These are phyloP conservation scores for Ilex asprella DNA, from an alignment of 257 asterid species.

Conservation along the genomic window DNA sequence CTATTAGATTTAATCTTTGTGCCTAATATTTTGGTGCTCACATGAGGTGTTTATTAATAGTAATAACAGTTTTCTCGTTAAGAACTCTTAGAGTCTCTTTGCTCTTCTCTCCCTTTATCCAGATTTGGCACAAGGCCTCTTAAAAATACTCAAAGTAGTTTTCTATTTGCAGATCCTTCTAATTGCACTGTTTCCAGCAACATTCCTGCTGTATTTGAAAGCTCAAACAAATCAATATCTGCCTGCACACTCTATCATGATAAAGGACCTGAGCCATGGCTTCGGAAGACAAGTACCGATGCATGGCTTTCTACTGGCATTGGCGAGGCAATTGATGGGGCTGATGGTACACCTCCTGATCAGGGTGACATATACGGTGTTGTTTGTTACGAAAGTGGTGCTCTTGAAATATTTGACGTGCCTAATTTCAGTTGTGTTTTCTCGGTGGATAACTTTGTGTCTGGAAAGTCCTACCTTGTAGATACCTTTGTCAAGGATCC, in stretches of 20 bases:
- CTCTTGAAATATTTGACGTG: conserved; percentile 83
- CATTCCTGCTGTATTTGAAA: conserved; percentile 60
- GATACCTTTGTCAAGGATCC: conserved; percentile 54
- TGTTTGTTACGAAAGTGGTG: conserved; percentile 72
- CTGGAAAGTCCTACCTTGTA: conserved; percentile 61
- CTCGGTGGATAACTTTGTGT: conserved; percentile 64
- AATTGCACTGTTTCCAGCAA: conserved; percentile 68
- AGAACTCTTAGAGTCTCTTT: background rate
- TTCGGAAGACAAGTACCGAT: conserved; percentile 90
- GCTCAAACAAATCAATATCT: conserved; percentile 51
- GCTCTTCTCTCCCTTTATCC: conserved; percentile 2
- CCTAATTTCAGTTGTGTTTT: conserved; percentile 76
- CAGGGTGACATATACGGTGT: conserved; percentile 90
- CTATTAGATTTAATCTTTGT: too few species aligned
- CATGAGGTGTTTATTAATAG: too few species aligned
- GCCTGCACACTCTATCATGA: conserved; percentile 95
- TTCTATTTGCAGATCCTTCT: conserved; percentile 60
- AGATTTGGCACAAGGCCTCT: conserved; percentile 13
- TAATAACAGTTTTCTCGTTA: too few species aligned
- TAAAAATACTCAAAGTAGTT: background rate
- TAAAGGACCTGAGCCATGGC: conserved; percentile 93
- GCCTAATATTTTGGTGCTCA: too few species aligned
- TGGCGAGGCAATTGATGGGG: conserved; percentile 85
- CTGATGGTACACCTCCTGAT: conserved; percentile 76
- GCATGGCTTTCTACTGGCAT: conserved; percentile 98